phyloP scores from a whole-genome alignment of 345 rosid species.

The Sonneratia caseolaris region DNA sequence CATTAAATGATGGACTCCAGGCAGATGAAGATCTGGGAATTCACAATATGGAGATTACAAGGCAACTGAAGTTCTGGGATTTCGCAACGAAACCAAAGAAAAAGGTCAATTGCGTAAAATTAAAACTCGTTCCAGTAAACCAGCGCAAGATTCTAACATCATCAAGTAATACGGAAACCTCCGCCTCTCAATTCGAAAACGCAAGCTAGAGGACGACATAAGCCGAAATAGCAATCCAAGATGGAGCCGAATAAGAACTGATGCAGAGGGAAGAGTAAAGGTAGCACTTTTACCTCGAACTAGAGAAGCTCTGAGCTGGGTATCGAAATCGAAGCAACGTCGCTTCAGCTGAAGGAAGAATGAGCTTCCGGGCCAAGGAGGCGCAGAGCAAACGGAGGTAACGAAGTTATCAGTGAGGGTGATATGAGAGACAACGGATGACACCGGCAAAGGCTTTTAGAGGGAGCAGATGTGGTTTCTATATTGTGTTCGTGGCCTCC shows the following conservation, averaged over 20 bases:
- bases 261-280: not conserved
- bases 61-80: not conserved
- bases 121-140: no score
- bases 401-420: not conserved
- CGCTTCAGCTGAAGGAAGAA: not conserved
- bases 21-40: not conserved
- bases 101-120: not conserved
- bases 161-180: not conserved
- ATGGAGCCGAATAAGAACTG: not conserved
- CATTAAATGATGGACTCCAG: no score
- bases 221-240: not conserved
- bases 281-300: not conserved
- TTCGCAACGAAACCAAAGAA: not conserved
- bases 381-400: not conserved
- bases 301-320: not conserved
- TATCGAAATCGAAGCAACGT: not conserved
- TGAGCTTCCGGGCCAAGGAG: not conserved
- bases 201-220: not conserved
- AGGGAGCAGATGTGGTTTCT: conserved; percentile 47
- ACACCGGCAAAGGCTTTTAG: not conserved
- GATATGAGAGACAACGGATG: not conserved
- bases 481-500: conserved; percentile 39
- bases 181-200: not conserved
- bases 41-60: not conserved
- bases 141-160: no score